phyloP scores from a whole-genome alignment of 768 basidiomycete genomes.

The Macrocybe gigantea region DNA sequence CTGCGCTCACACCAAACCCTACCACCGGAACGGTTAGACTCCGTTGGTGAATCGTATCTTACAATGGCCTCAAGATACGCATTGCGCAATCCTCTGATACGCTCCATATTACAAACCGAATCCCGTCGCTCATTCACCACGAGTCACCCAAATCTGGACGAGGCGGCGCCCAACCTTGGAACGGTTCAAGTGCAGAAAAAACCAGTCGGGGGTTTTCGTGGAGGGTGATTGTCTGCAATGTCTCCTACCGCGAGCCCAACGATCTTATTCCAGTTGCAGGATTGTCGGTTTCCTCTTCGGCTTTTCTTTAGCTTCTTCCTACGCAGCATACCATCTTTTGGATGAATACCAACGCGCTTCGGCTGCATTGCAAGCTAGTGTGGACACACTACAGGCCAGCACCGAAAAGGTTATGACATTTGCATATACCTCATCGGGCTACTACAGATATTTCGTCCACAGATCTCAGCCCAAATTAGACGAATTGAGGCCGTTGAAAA shows the following conservation, averaged over 20 bases:
- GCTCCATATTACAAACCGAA: no score
- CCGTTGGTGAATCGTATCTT: no score
- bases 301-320: slow-evolving; percentile 83
- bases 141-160: slow-evolving; percentile 29
- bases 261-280: slow-evolving; percentile 27
- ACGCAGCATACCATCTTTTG: slow-evolving; percentile 81
- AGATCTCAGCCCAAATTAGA: slow-evolving; percentile 81
- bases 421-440: background rate
- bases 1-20: no score
- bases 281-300: slow-evolving; percentile 85
- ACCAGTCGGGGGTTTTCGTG: slow-evolving; percentile 70
- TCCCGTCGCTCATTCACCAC: slow-evolving; percentile 35
- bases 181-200: slow-evolving; percentile 54
- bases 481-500: slow-evolving; percentile 87
- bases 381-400: slow-evolving; percentile 78
- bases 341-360: slow-evolving; percentile 91
- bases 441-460: slow-evolving; percentile 1
- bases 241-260: background rate
- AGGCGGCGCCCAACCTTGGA: slow-evolving; percentile 46
- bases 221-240: slow-evolving; percentile 39
- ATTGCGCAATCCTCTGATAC: no score
- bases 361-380: slow-evolving; percentile 80
- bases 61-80: no score
- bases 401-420: slow-evolving; percentile 61
- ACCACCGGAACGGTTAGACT: no score